These are phyloP conservation scores for Filobasidium wieringae DNA, from an alignment of 768 basidiomycete genomes.

Conservation along the genomic window DNA sequence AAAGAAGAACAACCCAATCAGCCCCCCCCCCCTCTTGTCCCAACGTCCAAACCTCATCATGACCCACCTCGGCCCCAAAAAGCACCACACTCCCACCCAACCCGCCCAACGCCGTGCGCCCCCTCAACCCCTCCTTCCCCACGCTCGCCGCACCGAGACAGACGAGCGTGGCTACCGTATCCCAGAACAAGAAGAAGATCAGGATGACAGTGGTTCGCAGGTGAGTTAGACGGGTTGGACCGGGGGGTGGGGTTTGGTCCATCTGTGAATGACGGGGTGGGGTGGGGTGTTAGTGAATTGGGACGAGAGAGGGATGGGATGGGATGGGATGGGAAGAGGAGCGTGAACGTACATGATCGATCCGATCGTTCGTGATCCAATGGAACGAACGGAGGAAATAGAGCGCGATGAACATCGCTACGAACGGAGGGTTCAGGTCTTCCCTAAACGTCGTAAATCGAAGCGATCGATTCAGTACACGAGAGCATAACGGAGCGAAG, in stretches of 20 bases:
- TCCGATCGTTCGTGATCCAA: constrained; percentile 87
- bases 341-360: constrained; percentile 67
- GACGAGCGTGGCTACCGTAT: constrained; percentile 46
- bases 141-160: constrained; percentile 1
- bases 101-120: constrained; percentile 14
- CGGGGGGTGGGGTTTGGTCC: constrained; percentile 87
- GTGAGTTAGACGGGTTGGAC: constrained; percentile 72
- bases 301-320: background rate
- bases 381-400: constrained; percentile 96
- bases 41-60: no score
- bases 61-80: constrained; percentile 79
- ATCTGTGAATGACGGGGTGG: constrained; percentile 49
- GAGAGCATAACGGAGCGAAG: no score
- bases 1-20: background rate
- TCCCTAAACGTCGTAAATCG: constrained; percentile 19
- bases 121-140: background rate
- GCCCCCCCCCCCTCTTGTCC: no score
- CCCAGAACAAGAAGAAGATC: constrained; percentile 62
- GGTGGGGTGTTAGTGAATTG: constrained; percentile 1
- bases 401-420: constrained; percentile 84
- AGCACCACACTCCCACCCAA: constrained; percentile 87
- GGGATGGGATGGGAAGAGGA: background rate
- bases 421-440: constrained; percentile 47
- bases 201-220: constrained; percentile 67
- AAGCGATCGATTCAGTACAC: background rate